Percentiles rank a stretch among this genome's conserved stretches.
Evolutionary conservation across 768 basidiomycete genomes (phyloP).

Genomic region (Lentinula edodes): DNA sequence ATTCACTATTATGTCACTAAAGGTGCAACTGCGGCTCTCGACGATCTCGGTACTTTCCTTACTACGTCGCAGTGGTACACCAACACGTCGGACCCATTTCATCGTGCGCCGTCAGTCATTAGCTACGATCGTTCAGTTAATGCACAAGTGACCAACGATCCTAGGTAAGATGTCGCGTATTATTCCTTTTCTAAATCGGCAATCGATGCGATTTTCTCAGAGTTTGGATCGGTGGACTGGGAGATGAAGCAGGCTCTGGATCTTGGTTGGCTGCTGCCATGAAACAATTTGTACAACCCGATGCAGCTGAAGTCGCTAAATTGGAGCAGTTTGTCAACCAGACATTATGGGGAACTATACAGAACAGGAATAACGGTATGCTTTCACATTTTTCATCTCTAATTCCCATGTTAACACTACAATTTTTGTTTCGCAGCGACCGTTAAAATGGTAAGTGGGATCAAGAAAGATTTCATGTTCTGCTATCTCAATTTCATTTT

Average conservation of each 20-base stretch:
- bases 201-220: slow-evolving; percentile 10
- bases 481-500: background rate
- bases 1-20: slow-evolving; percentile 49
- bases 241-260: slow-evolving; percentile 56
- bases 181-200: background rate
- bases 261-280: slow-evolving; percentile 52
- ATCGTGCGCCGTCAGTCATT: slow-evolving; percentile 46
- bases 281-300: slow-evolving; percentile 53
- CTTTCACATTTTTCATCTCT: slow-evolving; percentile 19
- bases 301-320: slow-evolving; percentile 46
- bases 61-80: slow-evolving; percentile 52
- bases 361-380: slow-evolving; percentile 36
- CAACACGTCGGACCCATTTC: slow-evolving; percentile 44
- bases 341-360: slow-evolving; percentile 44
- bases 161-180: slow-evolving; percentile 12
- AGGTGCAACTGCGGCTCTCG: slow-evolving; percentile 35
- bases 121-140: slow-evolving; percentile 50
- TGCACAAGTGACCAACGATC: slow-evolving; percentile 43
- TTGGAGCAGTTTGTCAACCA: slow-evolving; percentile 43
- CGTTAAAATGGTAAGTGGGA: slow-evolving; percentile 39
- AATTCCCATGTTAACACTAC: background rate
- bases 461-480: background rate
- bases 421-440: slow-evolving; percentile 26
- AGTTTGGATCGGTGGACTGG: slow-evolving; percentile 56
- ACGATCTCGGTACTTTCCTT: slow-evolving; percentile 49